Evolutionary conservation across 2,329 filamentous ascomycete species (phyloP).

Genomic region (Cladosporium sp.): DNA sequence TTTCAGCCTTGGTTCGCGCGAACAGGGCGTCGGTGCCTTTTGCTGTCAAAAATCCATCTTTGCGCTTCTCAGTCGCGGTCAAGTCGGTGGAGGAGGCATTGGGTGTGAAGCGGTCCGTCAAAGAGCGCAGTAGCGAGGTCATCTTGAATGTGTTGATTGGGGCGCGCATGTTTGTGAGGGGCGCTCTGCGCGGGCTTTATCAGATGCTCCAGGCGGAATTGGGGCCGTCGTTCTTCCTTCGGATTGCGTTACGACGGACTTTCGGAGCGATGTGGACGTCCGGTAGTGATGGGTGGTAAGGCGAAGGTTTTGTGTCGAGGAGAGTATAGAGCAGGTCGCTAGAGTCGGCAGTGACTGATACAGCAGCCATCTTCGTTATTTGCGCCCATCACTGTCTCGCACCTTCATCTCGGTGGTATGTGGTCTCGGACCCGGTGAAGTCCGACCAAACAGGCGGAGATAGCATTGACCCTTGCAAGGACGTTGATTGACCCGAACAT

Average conservation of each 20-base stretch:
- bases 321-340: too few relatives aligned
- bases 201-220: conserved; percentile 3
- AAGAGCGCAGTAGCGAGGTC: conserved; percentile 20
- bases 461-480: too few relatives aligned
- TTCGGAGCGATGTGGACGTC: too few relatives aligned
- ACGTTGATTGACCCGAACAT: too few relatives aligned
- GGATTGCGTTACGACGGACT: neutral
- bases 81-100: conserved; percentile 20
- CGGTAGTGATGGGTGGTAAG: too few relatives aligned
- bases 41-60: conserved; percentile 42
- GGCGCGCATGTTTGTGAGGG: conserved; percentile 9
- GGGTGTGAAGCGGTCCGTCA: conserved; percentile 22
- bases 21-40: conserved; percentile 56
- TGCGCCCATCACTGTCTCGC: neutral
- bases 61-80: conserved; percentile 21
- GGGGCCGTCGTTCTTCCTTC: conserved; percentile 2
- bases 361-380: too few relatives aligned
- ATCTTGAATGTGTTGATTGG: conserved; percentile 17
- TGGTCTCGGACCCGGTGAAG: too few relatives aligned
- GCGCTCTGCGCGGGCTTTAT: conserved; percentile 1
- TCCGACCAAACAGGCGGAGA: too few relatives aligned
- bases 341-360: too few relatives aligned
- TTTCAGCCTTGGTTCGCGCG: conserved; percentile 61
- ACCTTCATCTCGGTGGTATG: conserved; percentile 1
- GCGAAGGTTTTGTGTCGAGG: too few relatives aligned